A percentile compares a stretch with the other conserved stretches of the same genome.
Evolutionary conservation across 495 filamentous ascomycete genomes (phyloP).

Genomic region (Penicillium silybi): DNA sequence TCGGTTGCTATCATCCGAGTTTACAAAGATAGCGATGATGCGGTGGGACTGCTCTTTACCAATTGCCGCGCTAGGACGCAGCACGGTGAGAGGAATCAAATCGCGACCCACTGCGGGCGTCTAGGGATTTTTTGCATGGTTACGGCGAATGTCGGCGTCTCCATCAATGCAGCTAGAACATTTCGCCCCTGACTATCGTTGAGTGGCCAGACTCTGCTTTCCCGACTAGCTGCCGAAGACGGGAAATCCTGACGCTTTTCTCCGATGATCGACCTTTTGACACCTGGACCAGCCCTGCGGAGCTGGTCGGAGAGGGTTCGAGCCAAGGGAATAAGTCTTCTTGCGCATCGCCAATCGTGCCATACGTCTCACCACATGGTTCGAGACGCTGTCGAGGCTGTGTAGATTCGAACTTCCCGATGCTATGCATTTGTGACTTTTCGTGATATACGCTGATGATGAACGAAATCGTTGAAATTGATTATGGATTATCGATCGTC

Average conservation of each 20-base stretch:
- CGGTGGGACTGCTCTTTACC: conserved; percentile 4
- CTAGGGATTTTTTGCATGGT: background rate
- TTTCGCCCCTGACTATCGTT: background rate
- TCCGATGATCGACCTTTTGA: conserved; percentile 3
- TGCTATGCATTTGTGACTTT: background rate
- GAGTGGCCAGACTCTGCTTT: background rate
- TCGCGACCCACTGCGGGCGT: conserved; percentile 10
- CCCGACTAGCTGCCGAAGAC: background rate
- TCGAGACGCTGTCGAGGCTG: background rate
- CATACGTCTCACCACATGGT: conserved; percentile 6
- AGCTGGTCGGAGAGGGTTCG: background rate
- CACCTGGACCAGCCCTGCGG: background rate
- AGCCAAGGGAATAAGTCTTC: conserved; percentile 14
- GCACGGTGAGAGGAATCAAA: conserved; percentile 2
- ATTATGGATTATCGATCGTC: background rate
- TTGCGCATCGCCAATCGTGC: conserved; percentile 8
- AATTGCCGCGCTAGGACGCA: conserved; percentile 7
- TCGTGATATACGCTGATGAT: background rate
- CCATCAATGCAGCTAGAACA: background rate
- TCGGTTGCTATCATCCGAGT: conserved; percentile 1
- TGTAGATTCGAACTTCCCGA: background rate
- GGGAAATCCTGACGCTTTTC: background rate
- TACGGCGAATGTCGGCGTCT: conserved; percentile 5
- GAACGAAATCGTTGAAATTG: too few relatives aligned
- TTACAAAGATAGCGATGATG: background rate